Base-by-base conservation (phyloP, 1,284 basidiomycete genomes). In the Apiotrichum brassicae region DNA sequence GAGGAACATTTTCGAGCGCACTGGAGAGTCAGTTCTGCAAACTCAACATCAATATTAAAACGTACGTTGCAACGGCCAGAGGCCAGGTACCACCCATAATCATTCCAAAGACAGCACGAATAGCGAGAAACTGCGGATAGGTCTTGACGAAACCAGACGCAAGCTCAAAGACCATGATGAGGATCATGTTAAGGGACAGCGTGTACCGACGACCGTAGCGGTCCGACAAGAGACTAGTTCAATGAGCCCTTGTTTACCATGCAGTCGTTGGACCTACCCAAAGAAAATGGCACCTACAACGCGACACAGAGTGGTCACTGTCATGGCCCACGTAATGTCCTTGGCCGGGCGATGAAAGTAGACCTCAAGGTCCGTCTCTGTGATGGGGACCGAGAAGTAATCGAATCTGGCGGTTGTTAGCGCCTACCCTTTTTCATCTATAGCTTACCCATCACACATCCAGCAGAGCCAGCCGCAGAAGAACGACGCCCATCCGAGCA, bases 141-240 rank as follows among this genome's bases (percentile, higher is more conserved):
- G 68, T 75, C 34, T 75, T 67, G 50, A 70, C 65, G 57, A 78
- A 79, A 2, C 75, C 75, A 0, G 76, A 82, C 0, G 83, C 87
- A 16, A 97, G 81, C 59, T 91, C 84, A 51, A 95, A 81, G 11
- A 80, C 71, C 18, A 79, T 76, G 55, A 88, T 81, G 40, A 91
- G 62, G 16, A 86, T 43, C 43, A 91, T 57, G 69, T 94, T 95
- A 62, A 67, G 60, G 36, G 91, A 82, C 4, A 97, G 76, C 1
- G 92, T 90, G 87, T 89, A 97, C 76, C 92, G 93, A 37, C 93
- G 81, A 3, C 93, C 93, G 68, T 80, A 94, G 9, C 92, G 80
- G 69, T 92, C 90, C 16, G 85, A 86, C 25, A 86, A 62, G 46
- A 88, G 6, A 9, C 25, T 40, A 2, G 3, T 25, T 4, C 4